Conservation (phyloP, 1,284 basidiomycete genomes). For the Cystobasidium sp. region DNA sequence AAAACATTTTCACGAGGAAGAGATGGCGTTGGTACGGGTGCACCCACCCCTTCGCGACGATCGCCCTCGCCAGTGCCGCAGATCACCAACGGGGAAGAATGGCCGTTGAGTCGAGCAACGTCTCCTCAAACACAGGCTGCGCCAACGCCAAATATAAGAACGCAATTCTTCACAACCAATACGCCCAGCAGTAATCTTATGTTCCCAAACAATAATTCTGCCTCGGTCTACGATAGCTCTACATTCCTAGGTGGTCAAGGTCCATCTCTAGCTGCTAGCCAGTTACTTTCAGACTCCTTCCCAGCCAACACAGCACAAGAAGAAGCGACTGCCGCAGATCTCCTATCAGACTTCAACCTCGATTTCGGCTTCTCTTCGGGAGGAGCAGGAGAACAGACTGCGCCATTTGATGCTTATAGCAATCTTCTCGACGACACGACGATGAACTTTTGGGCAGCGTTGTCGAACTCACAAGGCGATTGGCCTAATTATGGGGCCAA, state of each 20-base stretch:
- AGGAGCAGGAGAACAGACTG: constrained; percentile 9
- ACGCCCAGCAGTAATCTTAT: constrained; percentile 29
- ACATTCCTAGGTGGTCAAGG: constrained; percentile 17
- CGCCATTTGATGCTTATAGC: constrained; percentile 38
- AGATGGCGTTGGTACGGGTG: constrained; percentile 42
- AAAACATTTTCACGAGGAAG: constrained; percentile 49
- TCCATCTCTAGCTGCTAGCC: constrained; percentile 20
- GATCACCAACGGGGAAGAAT: constrained; percentile 23
- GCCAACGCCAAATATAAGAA: constrained; percentile 8
- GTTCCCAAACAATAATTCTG: constrained; percentile 13
- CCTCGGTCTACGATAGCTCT: constrained; percentile 8
- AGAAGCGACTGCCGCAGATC: constrained; percentile 40
- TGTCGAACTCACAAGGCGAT: constrained; percentile 32
- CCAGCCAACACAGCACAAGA: constrained; percentile 39
- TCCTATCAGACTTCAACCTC: constrained; percentile 40
- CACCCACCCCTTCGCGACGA: constrained; percentile 10
- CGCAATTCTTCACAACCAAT: constrained; percentile 28
- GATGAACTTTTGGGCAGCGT: constrained; percentile 37
- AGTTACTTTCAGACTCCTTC: constrained; percentile 31
- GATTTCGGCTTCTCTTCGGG: constrained; percentile 28
- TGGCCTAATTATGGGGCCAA: constrained; percentile 6
- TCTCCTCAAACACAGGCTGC: constrained; percentile 25
- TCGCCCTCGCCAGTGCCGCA: constrained; percentile 22
- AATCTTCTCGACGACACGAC: constrained; percentile 39
- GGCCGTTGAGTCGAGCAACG: constrained; percentile 21